Evolutionary conservation across 2,329 filamentous ascomycete species (phyloP).

Genomic region (Grosmannia huntii): DNA sequence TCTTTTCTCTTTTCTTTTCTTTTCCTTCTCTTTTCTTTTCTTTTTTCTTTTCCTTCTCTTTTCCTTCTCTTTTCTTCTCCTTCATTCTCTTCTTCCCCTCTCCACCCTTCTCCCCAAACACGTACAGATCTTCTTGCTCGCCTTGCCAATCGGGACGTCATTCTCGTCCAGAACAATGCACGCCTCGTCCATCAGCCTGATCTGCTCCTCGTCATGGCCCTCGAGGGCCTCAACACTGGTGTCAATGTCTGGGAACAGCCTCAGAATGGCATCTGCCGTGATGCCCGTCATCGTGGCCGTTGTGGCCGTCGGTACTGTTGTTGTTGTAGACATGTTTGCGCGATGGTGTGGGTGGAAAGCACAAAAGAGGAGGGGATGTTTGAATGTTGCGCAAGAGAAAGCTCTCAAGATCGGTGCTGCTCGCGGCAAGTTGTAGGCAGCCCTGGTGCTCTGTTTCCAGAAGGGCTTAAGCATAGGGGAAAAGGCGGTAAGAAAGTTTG

Average conservation of each 20-base stretch:
- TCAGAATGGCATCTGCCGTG: slow-evolving; percentile 75
- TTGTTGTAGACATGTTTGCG: slow-evolving; percentile 10
- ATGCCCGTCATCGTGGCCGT: slow-evolving; percentile 45
- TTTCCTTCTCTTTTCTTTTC: too few relatives aligned
- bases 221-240: slow-evolving; percentile 62
- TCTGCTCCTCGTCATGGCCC: slow-evolving; percentile 95
- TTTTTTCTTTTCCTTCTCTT: background rate
- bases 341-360: background rate
- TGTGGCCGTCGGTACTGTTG: slow-evolving; percentile 29
- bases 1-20: too few relatives aligned
- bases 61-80: background rate
- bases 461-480: background rate
- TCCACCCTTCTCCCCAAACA: slow-evolving; percentile 12
- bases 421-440: background rate
- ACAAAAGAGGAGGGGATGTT: background rate
- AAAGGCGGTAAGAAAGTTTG: background rate
- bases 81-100: background rate
- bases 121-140: slow-evolving; percentile 95
- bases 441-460: slow-evolving; percentile 2
- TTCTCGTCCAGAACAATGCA: slow-evolving; percentile 94
- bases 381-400: too few relatives aligned
- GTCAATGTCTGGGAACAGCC: slow-evolving; percentile 75
- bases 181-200: slow-evolving; percentile 95
- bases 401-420: background rate
- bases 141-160: slow-evolving; percentile 85